phyloP scores from a whole-genome alignment of 805 yeast genomes.

The Lipomyces japonicus region DNA sequence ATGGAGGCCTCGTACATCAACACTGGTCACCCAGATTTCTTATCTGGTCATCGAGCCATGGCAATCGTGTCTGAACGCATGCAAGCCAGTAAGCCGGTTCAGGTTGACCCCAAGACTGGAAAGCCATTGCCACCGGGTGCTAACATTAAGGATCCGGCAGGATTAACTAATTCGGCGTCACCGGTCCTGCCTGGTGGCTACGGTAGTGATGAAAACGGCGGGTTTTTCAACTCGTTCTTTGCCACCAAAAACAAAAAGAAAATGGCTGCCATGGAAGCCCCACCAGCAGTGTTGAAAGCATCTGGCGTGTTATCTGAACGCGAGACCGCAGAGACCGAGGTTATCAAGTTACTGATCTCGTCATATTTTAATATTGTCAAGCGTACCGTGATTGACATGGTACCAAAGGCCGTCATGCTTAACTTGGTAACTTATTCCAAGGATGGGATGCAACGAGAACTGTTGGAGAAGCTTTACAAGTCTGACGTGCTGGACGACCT shows the following conservation, averaged over 20 bases:
- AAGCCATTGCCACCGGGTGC: constrained; percentile 63
- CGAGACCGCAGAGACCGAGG: constrained; percentile 95
- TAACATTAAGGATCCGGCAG: constrained; percentile 26
- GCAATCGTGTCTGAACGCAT: constrained; percentile 83
- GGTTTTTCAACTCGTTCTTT: constrained; percentile 95
- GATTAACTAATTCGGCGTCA: constrained; percentile 6
- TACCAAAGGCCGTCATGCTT: constrained; percentile 94
- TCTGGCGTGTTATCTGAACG: constrained; percentile 90
- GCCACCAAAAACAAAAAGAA: constrained; percentile 89
- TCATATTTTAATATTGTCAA: constrained; percentile 91
- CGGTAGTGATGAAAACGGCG: constrained; percentile 54
- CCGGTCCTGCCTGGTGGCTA: constrained; percentile 28
- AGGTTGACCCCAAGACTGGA: constrained; percentile 85
- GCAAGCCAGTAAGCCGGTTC: constrained; percentile 69
- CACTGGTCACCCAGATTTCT: constrained; percentile 95
- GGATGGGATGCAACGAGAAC: constrained; percentile 83
- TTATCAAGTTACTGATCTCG: constrained; percentile 82
- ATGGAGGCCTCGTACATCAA: constrained; percentile 93
- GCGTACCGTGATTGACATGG: constrained; percentile 86
- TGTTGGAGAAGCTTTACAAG: constrained; percentile 81
- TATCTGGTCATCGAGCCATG: constrained; percentile 94
- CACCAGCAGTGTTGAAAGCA: constrained; percentile 91
- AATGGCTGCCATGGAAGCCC: constrained; percentile 93
- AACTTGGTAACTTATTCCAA: constrained; percentile 77
- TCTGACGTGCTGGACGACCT: constrained; percentile 63